phyloP scores from a whole-genome alignment of 306 rosid genomes.

The Trifolium fragiferum region DNA sequence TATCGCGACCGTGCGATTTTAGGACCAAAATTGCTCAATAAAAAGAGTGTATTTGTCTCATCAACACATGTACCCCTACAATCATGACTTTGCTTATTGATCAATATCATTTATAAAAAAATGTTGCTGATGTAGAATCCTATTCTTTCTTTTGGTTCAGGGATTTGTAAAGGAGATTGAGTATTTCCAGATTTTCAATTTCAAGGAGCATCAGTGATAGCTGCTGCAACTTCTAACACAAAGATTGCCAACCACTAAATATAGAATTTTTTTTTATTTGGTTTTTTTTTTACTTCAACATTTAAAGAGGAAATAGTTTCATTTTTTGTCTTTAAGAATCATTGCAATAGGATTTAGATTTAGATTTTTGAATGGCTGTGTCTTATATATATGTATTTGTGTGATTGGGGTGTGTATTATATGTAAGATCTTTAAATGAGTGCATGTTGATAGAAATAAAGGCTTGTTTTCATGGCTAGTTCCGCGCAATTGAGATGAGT shows the following conservation, averaged over 20 bases:
- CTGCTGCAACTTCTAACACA: slow-evolving; percentile 40
- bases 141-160: slow-evolving; percentile 48
- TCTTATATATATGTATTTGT: slow-evolving; percentile 32
- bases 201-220: slow-evolving; percentile 39
- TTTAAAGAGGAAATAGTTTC: slow-evolving; percentile 37
- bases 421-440: background rate
- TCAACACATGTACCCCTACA: too few relatives aligned
- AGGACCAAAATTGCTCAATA: too few relatives aligned
- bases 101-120: background rate
- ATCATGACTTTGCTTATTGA: slow-evolving; percentile 4
- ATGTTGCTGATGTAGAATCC: slow-evolving; percentile 9
- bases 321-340: slow-evolving; percentile 28
- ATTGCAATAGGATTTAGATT: slow-evolving; percentile 38
- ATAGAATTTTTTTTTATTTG: slow-evolving; percentile 48
- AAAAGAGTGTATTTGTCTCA: too few relatives aligned
- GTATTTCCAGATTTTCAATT: slow-evolving; percentile 30
- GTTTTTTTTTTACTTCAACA: slow-evolving; percentile 8
- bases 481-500: too few relatives aligned
- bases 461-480: background rate
- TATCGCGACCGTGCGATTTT: too few relatives aligned
- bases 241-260: slow-evolving; percentile 19
- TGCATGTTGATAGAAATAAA: slow-evolving; percentile 23
- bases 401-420: slow-evolving; percentile 37
- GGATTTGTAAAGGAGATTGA: slow-evolving; percentile 44
- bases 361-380: slow-evolving; percentile 18